Conservation (phyloP, 2,329 filamentous ascomycete genomes). For the Cephalotrichum gorgonifer region DNA sequence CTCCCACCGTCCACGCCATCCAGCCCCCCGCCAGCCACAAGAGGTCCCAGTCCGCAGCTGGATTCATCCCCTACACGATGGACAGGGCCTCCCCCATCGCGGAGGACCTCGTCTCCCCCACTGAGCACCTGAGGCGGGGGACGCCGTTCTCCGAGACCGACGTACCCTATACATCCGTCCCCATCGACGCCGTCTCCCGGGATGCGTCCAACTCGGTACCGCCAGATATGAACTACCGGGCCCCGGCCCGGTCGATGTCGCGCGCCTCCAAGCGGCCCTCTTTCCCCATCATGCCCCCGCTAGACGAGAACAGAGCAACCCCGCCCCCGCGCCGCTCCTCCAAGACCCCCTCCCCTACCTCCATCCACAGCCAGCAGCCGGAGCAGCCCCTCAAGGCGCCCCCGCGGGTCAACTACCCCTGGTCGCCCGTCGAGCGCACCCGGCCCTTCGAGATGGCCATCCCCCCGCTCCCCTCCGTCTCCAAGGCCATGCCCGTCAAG, state of each 20-base stretch:
- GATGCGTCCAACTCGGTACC: constrained; percentile 84
- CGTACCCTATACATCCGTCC: constrained; percentile 67
- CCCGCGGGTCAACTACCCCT: constrained; percentile 44
- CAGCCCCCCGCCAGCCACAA: constrained; percentile 7
- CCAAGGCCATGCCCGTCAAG: constrained; percentile 11
- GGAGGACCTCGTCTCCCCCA: constrained; percentile 47
- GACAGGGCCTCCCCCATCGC: constrained; percentile 38
- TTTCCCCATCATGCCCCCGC: constrained; percentile 56
- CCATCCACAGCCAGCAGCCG: constrained; percentile 20
- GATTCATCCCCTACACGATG: constrained; percentile 42
- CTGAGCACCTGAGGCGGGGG: constrained; percentile 62
- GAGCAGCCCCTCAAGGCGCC: constrained; percentile 37
- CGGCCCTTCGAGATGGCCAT: constrained; percentile 33
- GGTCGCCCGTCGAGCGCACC: constrained; percentile 37
- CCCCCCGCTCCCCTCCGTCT: constrained; percentile 19
- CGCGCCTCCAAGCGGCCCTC: constrained; percentile 54
- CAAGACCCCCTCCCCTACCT: constrained; percentile 19
- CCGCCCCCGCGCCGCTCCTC: constrained; percentile 14
- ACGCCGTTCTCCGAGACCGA: constrained; percentile 89
- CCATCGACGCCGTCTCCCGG: constrained; percentile 61
- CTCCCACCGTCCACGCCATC: background rate
- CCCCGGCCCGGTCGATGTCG: constrained; percentile 37
- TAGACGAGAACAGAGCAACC: constrained; percentile 52
- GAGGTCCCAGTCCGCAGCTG: constrained; percentile 5
- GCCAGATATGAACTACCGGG: constrained; percentile 78